Conservation (phyloP, 176 grass and related monocot genomes). For the Otatea glauca region DNA sequence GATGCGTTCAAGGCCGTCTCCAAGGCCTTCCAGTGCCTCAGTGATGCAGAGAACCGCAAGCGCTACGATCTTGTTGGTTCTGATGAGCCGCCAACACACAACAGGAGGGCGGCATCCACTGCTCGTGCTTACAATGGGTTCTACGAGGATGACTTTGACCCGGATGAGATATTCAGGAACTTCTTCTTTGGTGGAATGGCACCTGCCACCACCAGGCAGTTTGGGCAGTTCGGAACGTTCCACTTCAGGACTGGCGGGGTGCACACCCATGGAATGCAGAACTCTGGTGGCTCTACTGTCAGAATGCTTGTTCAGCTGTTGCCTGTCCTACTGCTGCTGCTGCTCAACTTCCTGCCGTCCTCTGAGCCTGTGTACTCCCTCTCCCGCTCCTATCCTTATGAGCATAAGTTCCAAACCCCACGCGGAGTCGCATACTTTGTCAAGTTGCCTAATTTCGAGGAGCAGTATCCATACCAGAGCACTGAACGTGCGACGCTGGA, state of each 20-base stretch:
- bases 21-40: constrained; percentile 96
- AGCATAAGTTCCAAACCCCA: constrained; percentile 70
- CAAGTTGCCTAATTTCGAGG: constrained; percentile 77
- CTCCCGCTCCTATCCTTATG: constrained; percentile 59
- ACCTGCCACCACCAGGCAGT: constrained; percentile 66
- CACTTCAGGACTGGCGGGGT: constrained; percentile 70
- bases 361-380: constrained; percentile 82
- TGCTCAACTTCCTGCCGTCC: constrained; percentile 84
- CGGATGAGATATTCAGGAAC: constrained; percentile 96
- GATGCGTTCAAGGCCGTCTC: constrained; percentile 96
- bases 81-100: constrained; percentile 58
- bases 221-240: constrained; percentile 70
- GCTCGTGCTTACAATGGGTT: constrained; percentile 57
- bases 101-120: constrained; percentile 56
- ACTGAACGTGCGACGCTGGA: constrained; percentile 63
- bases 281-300: constrained; percentile 57
- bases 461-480: constrained; percentile 85
- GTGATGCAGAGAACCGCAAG: constrained; percentile 71
- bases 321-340: constrained; percentile 71
- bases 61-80: constrained; percentile 79
- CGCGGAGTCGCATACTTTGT: constrained; percentile 77
- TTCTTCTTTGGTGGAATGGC: constrained; percentile 93
- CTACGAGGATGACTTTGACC: constrained; percentile 81
- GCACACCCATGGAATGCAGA: constrained; percentile 45
- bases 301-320: constrained; percentile 83